These are phyloP conservation scores for Cylindrotheca closterium DNA, from an alignment of 108 stramenopile genomes.

Conservation along the genomic window DNA sequence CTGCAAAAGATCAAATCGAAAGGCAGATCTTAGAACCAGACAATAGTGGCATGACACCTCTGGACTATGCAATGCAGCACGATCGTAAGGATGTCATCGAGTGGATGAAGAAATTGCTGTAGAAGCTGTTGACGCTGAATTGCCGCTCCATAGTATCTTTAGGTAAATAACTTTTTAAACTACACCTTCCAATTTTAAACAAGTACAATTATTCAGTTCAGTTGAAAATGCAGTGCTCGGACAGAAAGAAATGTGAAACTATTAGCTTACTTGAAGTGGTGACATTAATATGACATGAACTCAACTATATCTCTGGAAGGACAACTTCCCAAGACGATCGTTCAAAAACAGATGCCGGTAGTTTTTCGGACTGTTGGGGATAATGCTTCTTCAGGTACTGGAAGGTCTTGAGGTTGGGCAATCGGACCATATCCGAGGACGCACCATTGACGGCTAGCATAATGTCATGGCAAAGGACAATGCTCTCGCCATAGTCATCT, in stretches of 20 bases:
- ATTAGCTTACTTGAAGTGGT: too few relatives aligned
- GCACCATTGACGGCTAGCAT: constrained; percentile 86
- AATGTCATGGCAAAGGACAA: constrained; percentile 75
- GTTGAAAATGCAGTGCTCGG: too few relatives aligned
- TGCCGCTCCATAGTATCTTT: too few relatives aligned
- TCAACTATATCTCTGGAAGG: constrained; percentile 61
- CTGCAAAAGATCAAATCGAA: not conserved
- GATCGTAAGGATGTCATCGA: not conserved
- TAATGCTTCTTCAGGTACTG: constrained; percentile 76
- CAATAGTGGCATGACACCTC: not conserved
- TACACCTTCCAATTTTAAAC: too few relatives aligned
- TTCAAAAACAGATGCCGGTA: constrained; percentile 69
- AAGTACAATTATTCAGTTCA: too few relatives aligned
- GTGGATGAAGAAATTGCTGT: constrained; percentile 3
- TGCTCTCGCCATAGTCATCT: constrained; percentile 46
- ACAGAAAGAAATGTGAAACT: too few relatives aligned
- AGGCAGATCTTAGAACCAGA: not conserved
- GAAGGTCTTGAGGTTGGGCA: constrained; percentile 84
- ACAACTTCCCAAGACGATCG: constrained; percentile 75
- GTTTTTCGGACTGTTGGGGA: constrained; percentile 73
- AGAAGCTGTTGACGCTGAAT: too few relatives aligned
- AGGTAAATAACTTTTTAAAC: too few relatives aligned
- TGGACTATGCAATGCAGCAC: not conserved
- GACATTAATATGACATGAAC: not conserved
- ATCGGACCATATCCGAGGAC: constrained; percentile 62